Evolutionary conservation across 305 asterid genomes (phyloP).

Genomic region (Plantago lanceolata): DNA sequence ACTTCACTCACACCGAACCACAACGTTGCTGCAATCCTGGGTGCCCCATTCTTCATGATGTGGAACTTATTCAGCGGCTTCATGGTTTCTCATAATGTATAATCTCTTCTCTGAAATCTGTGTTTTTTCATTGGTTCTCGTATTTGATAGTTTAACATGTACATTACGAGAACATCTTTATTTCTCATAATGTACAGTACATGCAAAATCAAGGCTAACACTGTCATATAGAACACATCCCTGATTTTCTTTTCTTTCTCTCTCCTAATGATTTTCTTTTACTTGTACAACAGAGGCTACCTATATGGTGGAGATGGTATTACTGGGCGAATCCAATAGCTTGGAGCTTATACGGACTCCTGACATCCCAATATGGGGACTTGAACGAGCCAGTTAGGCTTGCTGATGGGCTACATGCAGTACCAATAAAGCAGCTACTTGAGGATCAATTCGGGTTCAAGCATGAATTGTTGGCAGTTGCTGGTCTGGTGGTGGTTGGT

Average conservation of each 20-base stretch:
- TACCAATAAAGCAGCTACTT: slow-evolving; percentile 46
- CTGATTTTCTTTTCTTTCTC: neutral
- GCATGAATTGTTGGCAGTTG: slow-evolving; percentile 56
- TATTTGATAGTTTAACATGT: neutral
- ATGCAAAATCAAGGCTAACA: neutral
- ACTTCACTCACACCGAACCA: slow-evolving; percentile 69
- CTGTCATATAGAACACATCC: neutral
- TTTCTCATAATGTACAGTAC: too few species aligned
- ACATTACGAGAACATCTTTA: neutral
- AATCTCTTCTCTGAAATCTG: neutral
- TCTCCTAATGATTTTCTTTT: slow-evolving; percentile 1
- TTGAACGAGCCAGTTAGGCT: slow-evolving; percentile 36
- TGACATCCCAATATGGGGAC: slow-evolving; percentile 74
- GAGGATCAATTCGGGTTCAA: slow-evolving; percentile 55
- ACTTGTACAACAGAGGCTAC: slow-evolving; percentile 52
- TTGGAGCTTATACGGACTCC: slow-evolving; percentile 73
- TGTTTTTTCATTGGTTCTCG: neutral
- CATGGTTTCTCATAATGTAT: slow-evolving; percentile 66
- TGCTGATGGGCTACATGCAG: slow-evolving; percentile 42
- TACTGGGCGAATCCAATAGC: slow-evolving; percentile 82
- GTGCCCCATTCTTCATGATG: slow-evolving; percentile 69
- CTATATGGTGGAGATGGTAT: slow-evolving; percentile 92
- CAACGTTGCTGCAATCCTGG: slow-evolving; percentile 65
- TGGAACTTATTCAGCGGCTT: slow-evolving; percentile 87
- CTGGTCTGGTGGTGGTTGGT: slow-evolving; percentile 44